Evolutionary conservation across 1,284 basidiomycete species (phyloP).

Genomic region (Cerioporus squamosus): DNA sequence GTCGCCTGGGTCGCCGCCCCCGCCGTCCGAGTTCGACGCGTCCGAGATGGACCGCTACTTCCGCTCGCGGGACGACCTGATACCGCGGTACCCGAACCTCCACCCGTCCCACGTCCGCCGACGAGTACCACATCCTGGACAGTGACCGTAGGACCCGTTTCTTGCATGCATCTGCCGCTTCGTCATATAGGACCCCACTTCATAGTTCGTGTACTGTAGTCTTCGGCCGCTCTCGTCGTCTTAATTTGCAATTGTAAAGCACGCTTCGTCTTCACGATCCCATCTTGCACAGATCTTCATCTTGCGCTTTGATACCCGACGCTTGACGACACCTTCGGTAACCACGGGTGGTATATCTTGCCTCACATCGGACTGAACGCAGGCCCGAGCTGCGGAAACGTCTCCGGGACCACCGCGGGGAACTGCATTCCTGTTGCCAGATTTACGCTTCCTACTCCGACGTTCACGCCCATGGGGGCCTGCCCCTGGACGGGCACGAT

Average conservation of each 20-base stretch:
- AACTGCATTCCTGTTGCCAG: constrained; percentile 17
- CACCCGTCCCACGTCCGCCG: constrained; percentile 34
- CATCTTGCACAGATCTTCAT: not conserved
- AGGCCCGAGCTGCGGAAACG: constrained; percentile 31
- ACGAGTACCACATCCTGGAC: constrained; percentile 26
- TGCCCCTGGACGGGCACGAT: constrained; percentile 28
- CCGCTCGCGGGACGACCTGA: constrained; percentile 51
- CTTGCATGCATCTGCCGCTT: not conserved
- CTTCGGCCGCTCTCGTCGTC: constrained; percentile 12
- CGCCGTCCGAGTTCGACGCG: constrained; percentile 69
- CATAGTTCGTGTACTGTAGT: constrained; percentile 25
- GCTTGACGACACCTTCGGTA: not conserved
- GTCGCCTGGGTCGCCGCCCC: constrained; percentile 39
- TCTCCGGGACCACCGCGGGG: constrained; percentile 21
- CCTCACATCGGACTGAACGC: constrained; percentile 32
- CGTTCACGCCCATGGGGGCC: not conserved
- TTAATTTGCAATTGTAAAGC: constrained; percentile 30
- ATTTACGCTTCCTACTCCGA: not conserved
- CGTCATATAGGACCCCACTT: constrained; percentile 3
- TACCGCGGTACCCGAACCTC: constrained; percentile 33
- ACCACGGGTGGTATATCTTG: not conserved
- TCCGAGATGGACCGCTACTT: constrained; percentile 83
- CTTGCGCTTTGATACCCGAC: not conserved
- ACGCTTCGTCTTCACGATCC: constrained; percentile 10
- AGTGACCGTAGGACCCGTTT: not conserved